phyloP scores from a whole-genome alignment of 306 rosid genomes.

The Neltuma alba region DNA sequence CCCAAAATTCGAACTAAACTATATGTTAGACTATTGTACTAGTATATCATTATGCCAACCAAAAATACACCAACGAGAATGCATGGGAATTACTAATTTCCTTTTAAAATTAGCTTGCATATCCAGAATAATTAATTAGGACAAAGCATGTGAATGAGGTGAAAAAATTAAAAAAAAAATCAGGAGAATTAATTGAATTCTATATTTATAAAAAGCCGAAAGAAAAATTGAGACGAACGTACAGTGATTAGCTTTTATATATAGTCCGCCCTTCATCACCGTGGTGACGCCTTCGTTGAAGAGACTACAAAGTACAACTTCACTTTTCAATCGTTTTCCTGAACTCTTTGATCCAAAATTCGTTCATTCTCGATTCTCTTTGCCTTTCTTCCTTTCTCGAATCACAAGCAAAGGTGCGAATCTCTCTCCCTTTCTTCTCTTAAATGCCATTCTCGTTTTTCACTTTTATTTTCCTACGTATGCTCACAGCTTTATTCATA shows the following conservation, averaged over 20 bases:
- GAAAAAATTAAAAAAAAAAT: not conserved
- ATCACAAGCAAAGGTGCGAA: slow-evolving; percentile 28
- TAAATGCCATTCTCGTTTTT: not conserved
- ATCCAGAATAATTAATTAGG: too few species aligned
- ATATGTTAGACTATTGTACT: too few species aligned
- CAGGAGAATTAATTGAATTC: not conserved
- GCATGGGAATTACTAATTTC: too few species aligned
- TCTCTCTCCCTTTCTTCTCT: not conserved
- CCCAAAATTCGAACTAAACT: too few species aligned
- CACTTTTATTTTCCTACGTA: not conserved
- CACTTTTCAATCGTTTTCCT: not conserved
- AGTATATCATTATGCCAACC: too few species aligned
- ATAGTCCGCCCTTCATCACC: not conserved
- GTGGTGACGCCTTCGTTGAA: slow-evolving; percentile 2
- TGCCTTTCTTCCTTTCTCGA: not conserved
- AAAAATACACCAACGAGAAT: too few species aligned
- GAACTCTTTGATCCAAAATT: slow-evolving; percentile 31
- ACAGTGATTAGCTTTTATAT: not conserved
- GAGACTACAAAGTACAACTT: slow-evolving; percentile 27
- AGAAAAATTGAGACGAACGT: not conserved
- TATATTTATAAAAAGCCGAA: not conserved
- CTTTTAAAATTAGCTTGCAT: too few species aligned
- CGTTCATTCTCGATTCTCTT: slow-evolving; percentile 11
- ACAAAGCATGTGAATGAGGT: not conserved
- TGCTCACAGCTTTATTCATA: not conserved